Base-by-base conservation (phyloP, 2,329 filamentous ascomycete species). In the Lasiodiplodia theobromae region DNA sequence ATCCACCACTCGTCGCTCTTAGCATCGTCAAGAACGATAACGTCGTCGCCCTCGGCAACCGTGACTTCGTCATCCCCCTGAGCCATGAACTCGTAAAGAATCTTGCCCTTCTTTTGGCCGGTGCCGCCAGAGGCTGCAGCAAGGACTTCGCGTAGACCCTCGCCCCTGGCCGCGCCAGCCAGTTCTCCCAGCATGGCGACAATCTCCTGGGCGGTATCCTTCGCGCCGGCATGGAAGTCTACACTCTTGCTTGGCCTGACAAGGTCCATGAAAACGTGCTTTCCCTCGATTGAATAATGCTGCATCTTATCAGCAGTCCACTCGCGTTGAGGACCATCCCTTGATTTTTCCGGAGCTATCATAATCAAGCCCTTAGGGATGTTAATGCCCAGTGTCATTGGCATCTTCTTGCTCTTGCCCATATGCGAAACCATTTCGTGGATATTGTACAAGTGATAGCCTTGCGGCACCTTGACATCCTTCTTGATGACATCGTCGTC, bases 1-100 rank as follows among this genome's bases (percentile, higher is more conserved):
- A 96, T 94, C 95, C 96, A 98, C 96, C 96, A 99, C 77, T 99
- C 96, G 69, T 97, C 94, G 71, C 94, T 97, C 81, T 94, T 96
- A 40, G 86, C 88, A 76, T 97, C 94, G 77, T 99, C 95, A 68
- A 98, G 79, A 66, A 99, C 85, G 53, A 97, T 83, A 51, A 99
- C 95, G 76, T 99, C 95, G 76, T 99, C 96, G 51, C 92, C 96
- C 25, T 91, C 87, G 31, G 88, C 90, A 57, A 99, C 96, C 0
- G 93, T 97, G 58, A 99, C 95, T 80, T 99, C 96, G 74, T 99
- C 96, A 8, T 97, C 92, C 44, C 94, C 94, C 78, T 98, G 95
- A 0, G 96, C 96, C 89, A 93, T 92, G 78, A 99, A 99, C 77
- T 98, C 95, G 77, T 97, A 98, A 44, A 97, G 84, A 74, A 99